Percentiles rank a stretch among this genome's conserved stretches.
These are phyloP conservation scores for Gillenia trifoliata DNA, from an alignment of 306 rosid species.

Conservation along the genomic window DNA sequence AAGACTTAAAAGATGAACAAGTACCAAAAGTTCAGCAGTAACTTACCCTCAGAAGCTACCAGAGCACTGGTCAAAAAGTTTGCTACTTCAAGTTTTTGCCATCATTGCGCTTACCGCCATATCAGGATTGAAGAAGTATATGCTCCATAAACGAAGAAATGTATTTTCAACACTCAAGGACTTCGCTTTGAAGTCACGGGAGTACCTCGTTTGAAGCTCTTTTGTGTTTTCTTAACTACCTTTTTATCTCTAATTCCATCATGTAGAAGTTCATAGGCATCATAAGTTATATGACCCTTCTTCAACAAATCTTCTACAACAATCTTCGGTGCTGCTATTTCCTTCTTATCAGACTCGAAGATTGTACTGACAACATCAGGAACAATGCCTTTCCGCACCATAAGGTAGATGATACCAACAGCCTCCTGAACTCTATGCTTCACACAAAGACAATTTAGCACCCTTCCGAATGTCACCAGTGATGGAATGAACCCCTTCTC, in stretches of 20 bases:
- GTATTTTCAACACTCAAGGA: slow-evolving; percentile 23
- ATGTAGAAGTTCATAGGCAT: slow-evolving; percentile 66
- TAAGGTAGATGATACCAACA: slow-evolving; percentile 62
- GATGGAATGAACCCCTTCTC: slow-evolving; percentile 64
- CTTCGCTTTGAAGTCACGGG: slow-evolving; percentile 22
- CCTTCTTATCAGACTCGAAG: slow-evolving; percentile 76
- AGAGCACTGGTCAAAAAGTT: not conserved
- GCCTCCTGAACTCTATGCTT: slow-evolving; percentile 64
- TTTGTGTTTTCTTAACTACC: slow-evolving; percentile 46
- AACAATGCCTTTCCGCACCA: slow-evolving; percentile 68
- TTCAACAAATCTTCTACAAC: slow-evolving; percentile 79
- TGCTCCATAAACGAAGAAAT: not conserved
- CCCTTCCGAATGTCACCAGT: slow-evolving; percentile 63
- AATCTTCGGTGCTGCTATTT: slow-evolving; percentile 85
- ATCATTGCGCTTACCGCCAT: slow-evolving; percentile 8
- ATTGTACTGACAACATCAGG: slow-evolving; percentile 73
- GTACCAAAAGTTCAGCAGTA: not conserved
- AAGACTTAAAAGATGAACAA: slow-evolving; percentile 3
- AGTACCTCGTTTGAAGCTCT: slow-evolving; percentile 19
- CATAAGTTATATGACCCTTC: slow-evolving; percentile 71
- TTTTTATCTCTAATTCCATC: slow-evolving; percentile 82
- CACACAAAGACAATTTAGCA: slow-evolving; percentile 71
- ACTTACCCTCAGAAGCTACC: slow-evolving; percentile 16
- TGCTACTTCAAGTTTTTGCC: not conserved
- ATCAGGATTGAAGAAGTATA: slow-evolving; percentile 2